A percentile compares a stretch with the other conserved stretches of the same genome.
Evolutionary conservation across 2,329 filamentous ascomycete species (phyloP).

Genomic region (Fusarium temperatum): DNA sequence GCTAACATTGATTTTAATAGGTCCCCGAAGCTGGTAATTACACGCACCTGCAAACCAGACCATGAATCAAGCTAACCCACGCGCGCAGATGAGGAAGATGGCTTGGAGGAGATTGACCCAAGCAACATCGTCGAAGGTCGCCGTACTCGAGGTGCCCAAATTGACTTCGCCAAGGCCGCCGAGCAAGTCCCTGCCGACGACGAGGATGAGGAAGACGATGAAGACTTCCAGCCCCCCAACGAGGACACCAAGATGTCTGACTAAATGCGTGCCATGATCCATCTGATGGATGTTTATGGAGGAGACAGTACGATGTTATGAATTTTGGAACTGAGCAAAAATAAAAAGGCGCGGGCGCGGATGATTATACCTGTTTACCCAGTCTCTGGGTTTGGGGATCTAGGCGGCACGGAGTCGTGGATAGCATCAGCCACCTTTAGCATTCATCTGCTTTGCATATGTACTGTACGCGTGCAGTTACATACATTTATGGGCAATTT

Average conservation of each 20-base stretch:
- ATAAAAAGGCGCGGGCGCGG: slow-evolving; percentile 26
- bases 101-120: slow-evolving; percentile 90
- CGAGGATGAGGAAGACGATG: slow-evolving; percentile 84
- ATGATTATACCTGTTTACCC: slow-evolving; percentile 33
- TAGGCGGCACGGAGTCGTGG: slow-evolving; percentile 33
- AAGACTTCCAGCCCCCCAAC: slow-evolving; percentile 67
- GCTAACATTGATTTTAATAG: slow-evolving; percentile 41
- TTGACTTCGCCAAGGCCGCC: slow-evolving; percentile 93
- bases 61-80: slow-evolving; percentile 41
- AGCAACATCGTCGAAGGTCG: slow-evolving; percentile 84
- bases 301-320: slow-evolving; percentile 35
- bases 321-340: slow-evolving; percentile 31
- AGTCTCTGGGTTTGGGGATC: slow-evolving; percentile 19
- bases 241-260: slow-evolving; percentile 75
- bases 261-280: slow-evolving; percentile 30
- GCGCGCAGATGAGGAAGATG: slow-evolving; percentile 73
- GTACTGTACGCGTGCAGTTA: slow-evolving; percentile 10
- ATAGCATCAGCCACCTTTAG: slow-evolving; percentile 28
- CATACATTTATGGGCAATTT: slow-evolving; percentile 23
- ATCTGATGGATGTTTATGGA: neutral
- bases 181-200: slow-evolving; percentile 78
- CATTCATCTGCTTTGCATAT: slow-evolving; percentile 36
- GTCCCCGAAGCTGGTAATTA: slow-evolving; percentile 44
- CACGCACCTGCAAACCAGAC: slow-evolving; percentile 2
- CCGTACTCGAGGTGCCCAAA: slow-evolving; percentile 90